These are phyloP conservation scores for Apiospora marii DNA, from an alignment of 2,329 filamentous ascomycete genomes.

Conservation along the genomic window DNA sequence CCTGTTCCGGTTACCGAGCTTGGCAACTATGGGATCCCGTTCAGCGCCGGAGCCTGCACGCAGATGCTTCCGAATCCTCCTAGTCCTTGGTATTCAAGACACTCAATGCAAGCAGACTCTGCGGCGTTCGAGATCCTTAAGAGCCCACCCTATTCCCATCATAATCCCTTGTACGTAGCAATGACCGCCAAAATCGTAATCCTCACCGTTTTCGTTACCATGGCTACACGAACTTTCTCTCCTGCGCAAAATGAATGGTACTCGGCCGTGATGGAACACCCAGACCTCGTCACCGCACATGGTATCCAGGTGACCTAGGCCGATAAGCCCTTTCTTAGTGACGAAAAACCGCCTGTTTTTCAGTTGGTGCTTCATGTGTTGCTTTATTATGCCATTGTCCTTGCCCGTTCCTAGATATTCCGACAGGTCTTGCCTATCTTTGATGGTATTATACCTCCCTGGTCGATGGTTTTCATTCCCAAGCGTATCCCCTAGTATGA, in stretches of 20 bases:
- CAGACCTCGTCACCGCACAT: not conserved
- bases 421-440: not conserved
- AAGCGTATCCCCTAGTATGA: not conserved
- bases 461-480: not conserved
- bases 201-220: not conserved
- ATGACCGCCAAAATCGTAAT: not conserved
- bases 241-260: not conserved
- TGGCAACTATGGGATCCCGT: too few species aligned
- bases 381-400: not conserved
- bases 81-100: too few species aligned
- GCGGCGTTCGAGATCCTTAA: not conserved
- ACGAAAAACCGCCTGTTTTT: not conserved
- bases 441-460: not conserved
- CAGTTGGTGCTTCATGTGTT: not conserved
- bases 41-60: too few species aligned
- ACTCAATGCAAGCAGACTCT: not conserved
- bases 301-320: not conserved
- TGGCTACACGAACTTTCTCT: not conserved
- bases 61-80: too few species aligned
- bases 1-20: too few species aligned
- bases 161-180: not conserved
- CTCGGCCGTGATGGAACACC: not conserved
- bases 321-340: not conserved
- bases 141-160: not conserved
- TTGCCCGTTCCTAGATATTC: not conserved